phyloP scores from a whole-genome alignment of 495 filamentous ascomycete species.

The Annulohypoxylon moriforme region DNA sequence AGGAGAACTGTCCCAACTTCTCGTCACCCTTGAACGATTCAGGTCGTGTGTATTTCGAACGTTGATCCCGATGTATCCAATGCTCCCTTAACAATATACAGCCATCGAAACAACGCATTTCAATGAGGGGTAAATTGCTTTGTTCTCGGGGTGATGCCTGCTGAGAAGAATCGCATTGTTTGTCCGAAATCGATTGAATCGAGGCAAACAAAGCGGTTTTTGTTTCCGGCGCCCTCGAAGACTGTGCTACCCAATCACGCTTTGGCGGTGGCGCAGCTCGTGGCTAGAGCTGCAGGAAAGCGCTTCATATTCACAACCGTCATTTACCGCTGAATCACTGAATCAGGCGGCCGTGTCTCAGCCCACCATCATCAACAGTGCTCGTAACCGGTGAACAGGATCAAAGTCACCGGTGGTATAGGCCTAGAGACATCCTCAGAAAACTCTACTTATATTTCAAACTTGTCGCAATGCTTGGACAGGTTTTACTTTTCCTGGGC shows the following conservation, averaged over 20 bases:
- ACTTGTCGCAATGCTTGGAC: not conserved
- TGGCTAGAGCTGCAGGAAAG: slow-evolving; percentile 13
- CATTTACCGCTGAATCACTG: not conserved
- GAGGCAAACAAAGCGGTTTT: slow-evolving; percentile 21
- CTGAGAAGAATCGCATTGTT: slow-evolving; percentile 22
- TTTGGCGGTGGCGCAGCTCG: slow-evolving; percentile 13
- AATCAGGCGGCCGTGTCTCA: slow-evolving; percentile 1
- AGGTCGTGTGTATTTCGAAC: not conserved
- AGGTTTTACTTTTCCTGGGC: not conserved
- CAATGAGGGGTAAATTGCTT: slow-evolving; percentile 3
- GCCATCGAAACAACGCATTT: slow-evolving; percentile 30
- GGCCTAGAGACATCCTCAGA: not conserved
- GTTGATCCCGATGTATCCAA: not conserved
- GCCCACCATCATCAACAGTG: not conserved
- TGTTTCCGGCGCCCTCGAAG: slow-evolving; percentile 22
- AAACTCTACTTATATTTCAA: not conserved
- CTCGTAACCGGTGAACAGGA: not conserved
- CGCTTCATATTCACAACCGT: not conserved
- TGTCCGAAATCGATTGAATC: slow-evolving; percentile 8
- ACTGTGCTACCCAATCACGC: slow-evolving; percentile 12
- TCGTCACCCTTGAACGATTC: not conserved
- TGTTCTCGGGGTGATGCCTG: slow-evolving; percentile 12
- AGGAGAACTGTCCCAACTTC: slow-evolving; percentile 11
- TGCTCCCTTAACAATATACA: slow-evolving; percentile 10
- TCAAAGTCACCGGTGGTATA: not conserved